Conservation (phyloP, 208 protist genomes). For the Hexamita inflata region DNA sequence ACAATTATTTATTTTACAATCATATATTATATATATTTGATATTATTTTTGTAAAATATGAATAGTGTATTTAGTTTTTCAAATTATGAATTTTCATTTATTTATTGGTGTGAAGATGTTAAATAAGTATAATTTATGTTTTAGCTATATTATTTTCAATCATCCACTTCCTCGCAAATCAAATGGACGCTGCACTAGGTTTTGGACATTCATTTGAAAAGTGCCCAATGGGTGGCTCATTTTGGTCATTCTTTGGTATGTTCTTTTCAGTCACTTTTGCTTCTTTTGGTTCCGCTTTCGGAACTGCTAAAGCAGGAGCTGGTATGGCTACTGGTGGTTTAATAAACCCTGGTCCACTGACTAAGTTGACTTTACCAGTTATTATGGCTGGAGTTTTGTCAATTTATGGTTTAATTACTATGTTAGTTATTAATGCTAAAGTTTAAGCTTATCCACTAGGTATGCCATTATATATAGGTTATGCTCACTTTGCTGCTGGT, state of each 20-base stretch:
- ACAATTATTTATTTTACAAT: too few relatives aligned
- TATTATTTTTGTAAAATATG: too few relatives aligned
- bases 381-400: constrained; percentile 20
- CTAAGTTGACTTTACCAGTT: constrained; percentile 15
- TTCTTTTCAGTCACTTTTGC: background rate
- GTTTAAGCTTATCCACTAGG: background rate
- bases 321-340: constrained; percentile 1
- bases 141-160: too few relatives aligned
- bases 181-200: too few relatives aligned
- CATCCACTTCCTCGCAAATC: too few relatives aligned
- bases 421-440: background rate
- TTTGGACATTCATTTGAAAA: too few relatives aligned
- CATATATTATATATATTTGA: too few relatives aligned
- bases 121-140: too few relatives aligned
- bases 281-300: constrained; percentile 6
- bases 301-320: constrained; percentile 14
- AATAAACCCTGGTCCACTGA: background rate
- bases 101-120: too few relatives aligned
- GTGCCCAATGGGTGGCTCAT: background rate
- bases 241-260: constrained; percentile 11
- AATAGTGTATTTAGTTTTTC: too few relatives aligned
- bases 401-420: constrained; percentile 22
- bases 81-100: too few relatives aligned
- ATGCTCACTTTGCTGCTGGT: constrained; percentile 34
- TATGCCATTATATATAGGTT: constrained; percentile 21